phyloP scores from a whole-genome alignment of 495 filamentous ascomycete species.

The Penicillium argentinense region DNA sequence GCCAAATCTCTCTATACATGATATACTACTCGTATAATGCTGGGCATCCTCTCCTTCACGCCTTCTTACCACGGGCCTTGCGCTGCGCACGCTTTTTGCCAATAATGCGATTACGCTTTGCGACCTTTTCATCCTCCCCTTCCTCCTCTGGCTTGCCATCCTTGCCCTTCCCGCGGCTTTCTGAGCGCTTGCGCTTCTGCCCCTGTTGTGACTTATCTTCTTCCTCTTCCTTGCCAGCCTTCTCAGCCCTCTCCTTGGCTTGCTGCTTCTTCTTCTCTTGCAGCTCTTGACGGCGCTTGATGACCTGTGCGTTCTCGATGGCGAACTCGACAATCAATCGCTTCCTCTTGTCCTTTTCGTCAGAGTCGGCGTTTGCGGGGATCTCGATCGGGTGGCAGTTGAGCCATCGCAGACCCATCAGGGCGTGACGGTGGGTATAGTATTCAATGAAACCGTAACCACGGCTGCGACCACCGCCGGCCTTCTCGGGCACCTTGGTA shows the following conservation, averaged over 20 bases:
- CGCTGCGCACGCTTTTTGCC: constrained; percentile 65
- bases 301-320: constrained; percentile 96
- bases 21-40: constrained; percentile 1
- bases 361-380: constrained; percentile 33
- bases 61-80: constrained; percentile 47
- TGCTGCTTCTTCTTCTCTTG: constrained; percentile 57
- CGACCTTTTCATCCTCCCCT: constrained; percentile 53
- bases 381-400: constrained; percentile 74
- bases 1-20: constrained; percentile 18
- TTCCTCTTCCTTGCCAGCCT: constrained; percentile 25
- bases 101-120: constrained; percentile 65
- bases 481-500: constrained; percentile 71
- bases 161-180: constrained; percentile 26
- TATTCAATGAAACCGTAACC: constrained; percentile 99
- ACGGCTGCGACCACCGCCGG: constrained; percentile 74
- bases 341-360: constrained; percentile 62
- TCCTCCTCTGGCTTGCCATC: constrained; percentile 23
- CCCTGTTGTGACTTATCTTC: constrained; percentile 20
- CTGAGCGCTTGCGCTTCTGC: constrained; percentile 45
- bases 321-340: constrained; percentile 95
- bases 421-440: constrained; percentile 84
- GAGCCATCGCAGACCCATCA: constrained; percentile 93
- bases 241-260: constrained; percentile 18
- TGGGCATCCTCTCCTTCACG: constrained; percentile 18
- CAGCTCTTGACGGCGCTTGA: constrained; percentile 69